Conservation (phyloP, 2,329 filamentous ascomycete species). For the Chrysoporthe deuterocubensis region DNA sequence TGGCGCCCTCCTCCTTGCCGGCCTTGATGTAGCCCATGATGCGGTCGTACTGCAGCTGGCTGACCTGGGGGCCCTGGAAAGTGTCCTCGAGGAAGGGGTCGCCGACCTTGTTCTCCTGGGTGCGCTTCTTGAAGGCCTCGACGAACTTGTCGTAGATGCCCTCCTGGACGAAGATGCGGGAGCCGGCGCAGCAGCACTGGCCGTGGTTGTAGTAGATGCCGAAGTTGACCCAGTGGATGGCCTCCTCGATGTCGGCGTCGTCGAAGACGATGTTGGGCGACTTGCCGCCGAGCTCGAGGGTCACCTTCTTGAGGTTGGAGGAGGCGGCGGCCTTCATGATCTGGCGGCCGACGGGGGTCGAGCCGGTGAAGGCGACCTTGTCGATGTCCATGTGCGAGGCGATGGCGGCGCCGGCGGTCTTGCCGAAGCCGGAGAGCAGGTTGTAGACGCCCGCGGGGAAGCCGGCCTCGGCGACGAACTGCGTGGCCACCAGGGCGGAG, state of each 20-base stretch:
- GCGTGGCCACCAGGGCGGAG: constrained; percentile 63
- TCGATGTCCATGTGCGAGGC: constrained; percentile 67
- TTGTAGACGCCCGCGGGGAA: constrained; percentile 78
- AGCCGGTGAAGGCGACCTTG: constrained; percentile 77
- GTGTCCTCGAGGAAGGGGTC: constrained; percentile 79
- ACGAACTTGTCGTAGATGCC: constrained; percentile 88
- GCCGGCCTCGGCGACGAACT: constrained; percentile 69
- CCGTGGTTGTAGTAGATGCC: constrained; percentile 70
- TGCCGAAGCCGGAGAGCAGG: constrained; percentile 70
- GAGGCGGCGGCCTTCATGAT: constrained; percentile 80
- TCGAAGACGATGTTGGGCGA: constrained; percentile 80
- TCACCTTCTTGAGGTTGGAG: constrained; percentile 83
- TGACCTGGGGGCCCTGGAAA: constrained; percentile 89
- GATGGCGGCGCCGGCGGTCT: constrained; percentile 67
- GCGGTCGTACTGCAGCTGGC: constrained; percentile 82
- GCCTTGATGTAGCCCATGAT: constrained; percentile 83
- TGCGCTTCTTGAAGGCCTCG: constrained; percentile 76
- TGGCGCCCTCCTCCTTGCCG: constrained; percentile 63
- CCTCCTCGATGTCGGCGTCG: constrained; percentile 76
- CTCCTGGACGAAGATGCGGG: constrained; percentile 85
- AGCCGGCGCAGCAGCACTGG: constrained; percentile 74
- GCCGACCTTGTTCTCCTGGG: constrained; percentile 75
- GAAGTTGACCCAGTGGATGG: constrained; percentile 78
- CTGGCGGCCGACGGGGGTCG: constrained; percentile 65
- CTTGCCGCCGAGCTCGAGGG: constrained; percentile 80